Evolutionary conservation across 257 asterid genomes (phyloP).

Genomic region (Gynochthodes officinalis): DNA sequence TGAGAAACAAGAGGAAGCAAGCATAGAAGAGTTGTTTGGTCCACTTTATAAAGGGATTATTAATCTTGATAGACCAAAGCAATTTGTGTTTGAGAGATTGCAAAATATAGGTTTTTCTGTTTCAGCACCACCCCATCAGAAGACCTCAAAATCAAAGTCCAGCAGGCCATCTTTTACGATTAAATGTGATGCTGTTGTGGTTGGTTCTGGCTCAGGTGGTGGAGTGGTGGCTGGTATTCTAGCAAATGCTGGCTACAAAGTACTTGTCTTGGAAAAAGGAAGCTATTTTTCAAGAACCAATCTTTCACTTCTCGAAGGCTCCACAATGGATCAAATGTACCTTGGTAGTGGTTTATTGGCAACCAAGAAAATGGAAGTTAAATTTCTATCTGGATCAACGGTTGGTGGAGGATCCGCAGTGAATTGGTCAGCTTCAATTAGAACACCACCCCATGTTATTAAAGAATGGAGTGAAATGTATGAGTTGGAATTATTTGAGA

Average conservation of each 20-base stretch:
- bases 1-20: constrained; percentile 20
- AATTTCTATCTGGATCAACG: constrained; percentile 76
- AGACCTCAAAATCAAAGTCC: constrained; percentile 7
- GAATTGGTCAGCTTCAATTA: constrained; percentile 83
- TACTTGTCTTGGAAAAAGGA: constrained; percentile 77
- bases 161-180: constrained; percentile 34
- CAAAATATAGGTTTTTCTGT: constrained; percentile 41
- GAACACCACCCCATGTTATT: constrained; percentile 61
- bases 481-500: constrained; percentile 43
- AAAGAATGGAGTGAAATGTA: constrained; percentile 62
- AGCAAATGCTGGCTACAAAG: constrained; percentile 77
- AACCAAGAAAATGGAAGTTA: constrained; percentile 43
- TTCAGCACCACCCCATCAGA: constrained; percentile 16
- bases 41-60: constrained; percentile 53
- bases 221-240: constrained; percentile 83
- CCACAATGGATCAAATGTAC: constrained; percentile 76
- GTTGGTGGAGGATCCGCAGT: constrained; percentile 87
- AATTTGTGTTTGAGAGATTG: constrained; percentile 27
- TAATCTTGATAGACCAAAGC: constrained; percentile 30
- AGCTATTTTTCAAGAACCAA: constrained; percentile 45
- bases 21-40: constrained; percentile 34
- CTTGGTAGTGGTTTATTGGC: constrained; percentile 52
- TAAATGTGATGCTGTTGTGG: constrained; percentile 70
- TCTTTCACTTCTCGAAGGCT: constrained; percentile 67
- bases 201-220: constrained; percentile 95